A percentile compares a stretch with the other conserved stretches of the same genome.
phyloP scores from a whole-genome alignment of 345 rosid genomes.

The Euphorbia tirucalli region DNA sequence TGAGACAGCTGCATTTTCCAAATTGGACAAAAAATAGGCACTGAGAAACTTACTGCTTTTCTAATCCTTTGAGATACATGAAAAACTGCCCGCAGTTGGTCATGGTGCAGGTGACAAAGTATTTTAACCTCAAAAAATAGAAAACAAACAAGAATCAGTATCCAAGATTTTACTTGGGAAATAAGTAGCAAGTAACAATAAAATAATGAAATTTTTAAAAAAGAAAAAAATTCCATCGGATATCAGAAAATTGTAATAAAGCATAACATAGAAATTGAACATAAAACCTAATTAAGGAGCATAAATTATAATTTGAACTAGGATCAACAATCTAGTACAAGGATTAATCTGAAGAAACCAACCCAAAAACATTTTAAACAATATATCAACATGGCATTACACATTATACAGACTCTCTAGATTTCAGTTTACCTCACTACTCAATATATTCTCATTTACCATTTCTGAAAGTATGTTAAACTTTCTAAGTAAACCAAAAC shows the following conservation, averaged over 20 bases:
- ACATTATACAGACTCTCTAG: not conserved
- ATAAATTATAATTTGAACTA: no score
- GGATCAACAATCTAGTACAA: not conserved
- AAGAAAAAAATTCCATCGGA: not conserved
- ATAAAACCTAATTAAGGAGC: not conserved
- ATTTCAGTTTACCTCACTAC: not conserved
- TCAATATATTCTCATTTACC: not conserved
- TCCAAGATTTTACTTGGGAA: not conserved
- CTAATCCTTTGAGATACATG: slow-evolving; percentile 82
- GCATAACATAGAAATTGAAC: not conserved
- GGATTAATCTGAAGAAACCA: not conserved
- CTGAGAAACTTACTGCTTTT: slow-evolving; percentile 61
- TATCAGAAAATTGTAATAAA: not conserved
- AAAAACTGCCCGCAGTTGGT: slow-evolving; percentile 81
- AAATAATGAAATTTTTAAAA: not conserved
- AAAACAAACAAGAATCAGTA: slow-evolving; percentile 23
- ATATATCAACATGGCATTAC: not conserved
- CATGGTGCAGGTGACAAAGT: slow-evolving; percentile 92
- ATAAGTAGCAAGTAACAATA: not conserved
- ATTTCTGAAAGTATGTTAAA: not conserved
- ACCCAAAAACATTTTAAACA: slow-evolving; percentile 3
- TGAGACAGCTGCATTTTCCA: no score
- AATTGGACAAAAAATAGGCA: not conserved
- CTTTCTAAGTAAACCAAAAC: not conserved
- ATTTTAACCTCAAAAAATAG: slow-evolving; percentile 62